Base-by-base conservation (phyloP, 2,329 filamentous ascomycete genomes). In the Bretziella fagacearum region DNA sequence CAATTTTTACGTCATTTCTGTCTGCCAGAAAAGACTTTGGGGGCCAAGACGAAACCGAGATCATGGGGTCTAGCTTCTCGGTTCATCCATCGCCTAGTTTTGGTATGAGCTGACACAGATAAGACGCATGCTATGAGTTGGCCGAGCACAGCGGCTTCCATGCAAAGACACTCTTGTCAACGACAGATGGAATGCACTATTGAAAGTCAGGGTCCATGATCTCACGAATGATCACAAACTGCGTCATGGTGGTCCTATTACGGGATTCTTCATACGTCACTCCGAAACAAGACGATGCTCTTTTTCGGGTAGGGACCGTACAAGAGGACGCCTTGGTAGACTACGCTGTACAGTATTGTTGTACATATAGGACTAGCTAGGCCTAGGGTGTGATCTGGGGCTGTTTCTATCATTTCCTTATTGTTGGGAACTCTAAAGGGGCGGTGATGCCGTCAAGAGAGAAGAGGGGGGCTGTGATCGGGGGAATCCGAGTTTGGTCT, bases 221-320 rank as follows among this genome's bases (percentile, higher is more conserved):
- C 20, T 40, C 25, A 32, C 27, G 13, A 29, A 39, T 10, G n/a
- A 30, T 15, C 22, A 18, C 18, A 40, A 22, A 20, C 35, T 39
- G n/a, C 22, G 44, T 15, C 44, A 39, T 46, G 15, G 18, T 20
- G 26, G 35, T 30, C 23, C 15, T 27, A 20, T 22, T 32, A 15
- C 8, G n/a, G 26, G 27, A 30, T 30, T 6, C 17, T 13, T n/a
- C n/a, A 23, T 46, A 46, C 26, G 33, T 46, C 44, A 46, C 25
- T 39, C 22, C 17, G 22, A 40, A 46, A 46, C 32, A 46, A 18
- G 25, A 44, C 25, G 27, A 35, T 8, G 20, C 11, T 10, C 36
- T 11, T 39, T n/a, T n/a, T n/a, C n/a, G n/a, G n/a, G n/a, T n/a
- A n/a, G n/a, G n/a, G n/a, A n/a, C n/a, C n/a, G n/a, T n/a, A n/a